Evolutionary conservation across 371 early-diverging fungal species (phyloP).

Genomic region (Encephalitozoon intestinalis): DNA sequence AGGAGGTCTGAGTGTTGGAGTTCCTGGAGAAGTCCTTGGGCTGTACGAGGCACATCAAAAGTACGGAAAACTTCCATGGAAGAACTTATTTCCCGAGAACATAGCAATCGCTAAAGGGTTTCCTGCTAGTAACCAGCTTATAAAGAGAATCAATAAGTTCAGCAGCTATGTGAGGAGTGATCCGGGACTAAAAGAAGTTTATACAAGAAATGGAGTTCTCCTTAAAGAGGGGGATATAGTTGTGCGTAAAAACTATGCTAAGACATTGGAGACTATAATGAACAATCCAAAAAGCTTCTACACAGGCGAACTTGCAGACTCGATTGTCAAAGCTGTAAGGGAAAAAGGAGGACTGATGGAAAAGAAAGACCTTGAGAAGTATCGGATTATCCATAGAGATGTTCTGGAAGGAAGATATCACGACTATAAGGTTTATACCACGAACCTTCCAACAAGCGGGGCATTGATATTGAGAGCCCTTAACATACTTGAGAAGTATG

Average conservation of each 20-base stretch:
- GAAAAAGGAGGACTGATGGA: constrained; percentile 72
- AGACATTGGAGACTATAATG: constrained; percentile 71
- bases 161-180: constrained; percentile 58
- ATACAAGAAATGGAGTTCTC: constrained; percentile 66
- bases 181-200: constrained; percentile 66
- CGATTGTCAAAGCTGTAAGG: constrained; percentile 66
- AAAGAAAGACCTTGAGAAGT: constrained; percentile 68
- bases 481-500: constrained; percentile 72
- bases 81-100: constrained; percentile 69
- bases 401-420: constrained; percentile 67
- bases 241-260: constrained; percentile 66
- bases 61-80: constrained; percentile 71
- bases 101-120: constrained; percentile 71
- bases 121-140: constrained; percentile 63
- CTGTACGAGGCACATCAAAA: constrained; percentile 69
- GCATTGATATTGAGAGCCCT: constrained; percentile 72
- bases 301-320: constrained; percentile 70
- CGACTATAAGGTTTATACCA: constrained; percentile 57
- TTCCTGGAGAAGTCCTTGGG: constrained; percentile 83
- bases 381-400: constrained; percentile 65
- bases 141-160: constrained; percentile 58
- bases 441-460: constrained; percentile 62
- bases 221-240: constrained; percentile 68
- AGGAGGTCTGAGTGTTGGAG: constrained; percentile 74
- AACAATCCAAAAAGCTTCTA: constrained; percentile 79